phyloP scores from a whole-genome alignment of 495 filamentous ascomycete species.

The Durotheca rogersii region DNA sequence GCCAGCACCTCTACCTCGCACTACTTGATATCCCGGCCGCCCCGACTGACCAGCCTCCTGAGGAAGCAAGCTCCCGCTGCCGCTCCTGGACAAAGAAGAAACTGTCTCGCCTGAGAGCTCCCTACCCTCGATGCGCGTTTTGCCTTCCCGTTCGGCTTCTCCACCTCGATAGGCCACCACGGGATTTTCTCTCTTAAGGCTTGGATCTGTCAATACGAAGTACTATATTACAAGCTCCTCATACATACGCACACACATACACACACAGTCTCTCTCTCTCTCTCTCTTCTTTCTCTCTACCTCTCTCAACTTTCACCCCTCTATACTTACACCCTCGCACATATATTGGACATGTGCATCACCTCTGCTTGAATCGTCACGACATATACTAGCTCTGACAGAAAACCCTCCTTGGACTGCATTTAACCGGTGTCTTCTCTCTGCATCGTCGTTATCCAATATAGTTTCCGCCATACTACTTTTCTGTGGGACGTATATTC shows the following conservation, averaged over 20 bases:
- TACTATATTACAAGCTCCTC: conserved; percentile 24
- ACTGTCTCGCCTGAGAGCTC: conserved; percentile 30
- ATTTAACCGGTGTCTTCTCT: conserved; percentile 21
- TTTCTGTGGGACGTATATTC: conserved; percentile 18
- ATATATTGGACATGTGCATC: conserved; percentile 29
- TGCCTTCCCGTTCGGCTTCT: conserved; percentile 19
- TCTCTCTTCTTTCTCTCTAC: too few species aligned
- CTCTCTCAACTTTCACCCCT: conserved; percentile 9
- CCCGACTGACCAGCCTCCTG: conserved; percentile 21
- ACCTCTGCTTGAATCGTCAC: conserved; percentile 15
- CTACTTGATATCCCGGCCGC: conserved; percentile 24
- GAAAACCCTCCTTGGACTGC: conserved; percentile 17
- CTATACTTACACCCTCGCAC: conserved; percentile 28
- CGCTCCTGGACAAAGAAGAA: conserved; percentile 32
- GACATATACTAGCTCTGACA: conserved; percentile 31
- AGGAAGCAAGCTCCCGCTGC: conserved; percentile 32
- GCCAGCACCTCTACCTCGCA: conserved; percentile 6
- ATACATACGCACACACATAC: too few species aligned
- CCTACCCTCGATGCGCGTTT: conserved; percentile 32
- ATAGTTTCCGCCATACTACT: conserved; percentile 12
- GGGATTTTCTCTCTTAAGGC: conserved; percentile 15
- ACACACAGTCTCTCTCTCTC: too few species aligned
- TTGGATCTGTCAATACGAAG: conserved; percentile 28
- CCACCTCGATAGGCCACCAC: conserved; percentile 22
- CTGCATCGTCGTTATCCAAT: conserved; percentile 16